Base-by-base conservation (phyloP, 805 yeast species). In the Hanseniaspora taiwanica region DNA sequence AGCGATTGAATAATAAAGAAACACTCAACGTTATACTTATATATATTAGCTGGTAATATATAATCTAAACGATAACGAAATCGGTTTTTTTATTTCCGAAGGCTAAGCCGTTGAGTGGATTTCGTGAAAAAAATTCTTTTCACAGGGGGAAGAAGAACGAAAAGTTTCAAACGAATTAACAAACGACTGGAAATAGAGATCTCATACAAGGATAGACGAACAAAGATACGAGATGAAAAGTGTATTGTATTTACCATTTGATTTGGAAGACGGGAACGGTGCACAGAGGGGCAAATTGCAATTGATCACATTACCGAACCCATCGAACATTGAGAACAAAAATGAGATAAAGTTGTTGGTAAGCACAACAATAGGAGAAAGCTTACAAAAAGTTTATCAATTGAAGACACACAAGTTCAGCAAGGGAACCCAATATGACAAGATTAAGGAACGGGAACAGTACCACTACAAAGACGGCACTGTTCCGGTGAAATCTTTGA, bases 301-400 rank as follows among this genome's bases (percentile, higher is more conserved):
- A 12, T 8, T 33, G n/a, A 53, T 56, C 37, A 42, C 48, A 34
- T 40, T 58, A n/a, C 59, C 58, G 4, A 49, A 53, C 40, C 56
- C 60, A 34, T 46, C 59, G 8, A 55, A 54, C 27, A 55, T 39
- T 21, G 23, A 27, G 13, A 38, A 44, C 9, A 56, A 56, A 38
- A 21, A 36, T 25, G 42, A 46, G 9, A 25, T 54, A 2, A 31
- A 40, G 24, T 36, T 56, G 13, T 39, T 53, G 2, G 40, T 43
- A 21, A 25, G 29, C 29, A 25, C 5, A 4, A 13, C 5, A 13
- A 25, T 14, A 25, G 21, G 44, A 8, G 23, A 37, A 6, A 44
- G 40, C 27, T 44, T 40, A 10, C 34, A 36, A n/a, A 39, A 45
- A 27, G 17, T 44, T 3, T 53, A 41, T 35, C 51, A 48, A 37